Conservation (phyloP, 176 grass and related monocot species). For the Urochloa ruziziensis region DNA sequence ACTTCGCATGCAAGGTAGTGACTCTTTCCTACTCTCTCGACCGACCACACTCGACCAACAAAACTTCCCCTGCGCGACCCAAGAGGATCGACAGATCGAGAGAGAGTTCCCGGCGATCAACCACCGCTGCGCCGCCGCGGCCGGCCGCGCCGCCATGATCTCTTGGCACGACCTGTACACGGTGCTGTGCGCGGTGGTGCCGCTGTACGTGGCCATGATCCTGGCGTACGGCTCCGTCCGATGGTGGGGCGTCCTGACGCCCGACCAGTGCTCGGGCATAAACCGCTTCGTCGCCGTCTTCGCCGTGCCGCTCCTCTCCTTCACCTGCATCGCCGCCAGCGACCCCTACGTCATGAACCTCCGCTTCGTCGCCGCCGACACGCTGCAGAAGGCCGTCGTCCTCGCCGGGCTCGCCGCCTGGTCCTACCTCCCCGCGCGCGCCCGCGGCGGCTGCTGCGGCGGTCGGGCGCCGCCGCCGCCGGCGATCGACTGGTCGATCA, state of each 20-base stretch:
- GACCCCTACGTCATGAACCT: conserved; percentile 65
- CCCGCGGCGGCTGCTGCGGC: too few species aligned
- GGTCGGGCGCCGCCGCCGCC: background rate
- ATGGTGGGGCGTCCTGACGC: conserved; percentile 65
- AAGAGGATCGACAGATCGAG: background rate
- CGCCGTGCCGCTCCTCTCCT: conserved; percentile 79
- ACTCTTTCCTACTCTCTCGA: background rate
- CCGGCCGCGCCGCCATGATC: conserved; percentile 44
- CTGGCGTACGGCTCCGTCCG: conserved; percentile 68
- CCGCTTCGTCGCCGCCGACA: conserved; percentile 74
- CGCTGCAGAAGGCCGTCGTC: conserved; percentile 57
- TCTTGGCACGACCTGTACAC: conserved; percentile 69
- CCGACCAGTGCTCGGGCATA: conserved; percentile 72
- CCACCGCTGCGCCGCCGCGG: too few species aligned
- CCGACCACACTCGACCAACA: background rate
- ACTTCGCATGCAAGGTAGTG: background rate
- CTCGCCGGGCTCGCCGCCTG: conserved; percentile 46
- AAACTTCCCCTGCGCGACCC: background rate
- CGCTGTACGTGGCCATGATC: conserved; percentile 77
- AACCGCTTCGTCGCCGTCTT: conserved; percentile 79
- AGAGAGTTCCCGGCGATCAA: background rate
- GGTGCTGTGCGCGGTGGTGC: conserved; percentile 67
- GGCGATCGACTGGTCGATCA: conserved; percentile 57
- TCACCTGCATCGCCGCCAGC: conserved; percentile 70
- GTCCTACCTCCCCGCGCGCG: conserved; percentile 15